phyloP scores from a whole-genome alignment of 805 yeast species.

The Metschnikowia aberdeeniae region DNA sequence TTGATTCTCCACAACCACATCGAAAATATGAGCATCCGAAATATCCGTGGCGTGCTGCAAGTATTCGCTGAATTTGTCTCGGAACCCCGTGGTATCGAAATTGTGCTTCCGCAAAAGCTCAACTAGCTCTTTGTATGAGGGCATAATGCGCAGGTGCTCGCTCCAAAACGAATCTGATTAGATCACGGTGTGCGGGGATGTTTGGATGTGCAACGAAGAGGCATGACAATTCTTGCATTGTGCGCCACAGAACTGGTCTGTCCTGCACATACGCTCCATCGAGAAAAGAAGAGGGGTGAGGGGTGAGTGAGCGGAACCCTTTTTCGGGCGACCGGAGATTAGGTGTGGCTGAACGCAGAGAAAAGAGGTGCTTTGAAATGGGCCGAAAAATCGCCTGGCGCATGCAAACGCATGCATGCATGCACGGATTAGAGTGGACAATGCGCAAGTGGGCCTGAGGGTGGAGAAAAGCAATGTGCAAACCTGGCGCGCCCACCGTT shows the following conservation, averaged over 20 bases:
- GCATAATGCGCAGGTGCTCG: not conserved
- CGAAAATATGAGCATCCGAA: constrained; percentile 23
- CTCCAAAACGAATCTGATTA: not conserved
- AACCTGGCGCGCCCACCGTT: constrained; percentile 1
- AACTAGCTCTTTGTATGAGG: constrained; percentile 3
- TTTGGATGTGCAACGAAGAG: too few species aligned
- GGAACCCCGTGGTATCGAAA: constrained; percentile 9
- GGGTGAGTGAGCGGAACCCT: not conserved
- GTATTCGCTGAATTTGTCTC: constrained; percentile 1
- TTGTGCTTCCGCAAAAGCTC: constrained; percentile 8
- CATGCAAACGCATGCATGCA: not conserved
- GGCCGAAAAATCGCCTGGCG: not conserved
- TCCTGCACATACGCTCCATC: too few species aligned
- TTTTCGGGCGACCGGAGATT: not conserved
- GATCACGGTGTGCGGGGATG: too few species aligned
- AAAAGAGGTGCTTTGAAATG: not conserved
- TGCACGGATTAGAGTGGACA: not conserved
- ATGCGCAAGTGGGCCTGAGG: not conserved
- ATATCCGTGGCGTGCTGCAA: not conserved
- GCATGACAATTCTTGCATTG: too few species aligned
- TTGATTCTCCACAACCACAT: constrained; percentile 50
- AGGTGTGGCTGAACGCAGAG: not conserved
- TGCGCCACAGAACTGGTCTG: too few species aligned
- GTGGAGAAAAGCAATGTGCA: not conserved
- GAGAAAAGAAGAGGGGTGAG: too few species aligned